Evolutionary conservation across 305 asterid genomes (phyloP).

Genomic region (Ajuga reptans): DNA sequence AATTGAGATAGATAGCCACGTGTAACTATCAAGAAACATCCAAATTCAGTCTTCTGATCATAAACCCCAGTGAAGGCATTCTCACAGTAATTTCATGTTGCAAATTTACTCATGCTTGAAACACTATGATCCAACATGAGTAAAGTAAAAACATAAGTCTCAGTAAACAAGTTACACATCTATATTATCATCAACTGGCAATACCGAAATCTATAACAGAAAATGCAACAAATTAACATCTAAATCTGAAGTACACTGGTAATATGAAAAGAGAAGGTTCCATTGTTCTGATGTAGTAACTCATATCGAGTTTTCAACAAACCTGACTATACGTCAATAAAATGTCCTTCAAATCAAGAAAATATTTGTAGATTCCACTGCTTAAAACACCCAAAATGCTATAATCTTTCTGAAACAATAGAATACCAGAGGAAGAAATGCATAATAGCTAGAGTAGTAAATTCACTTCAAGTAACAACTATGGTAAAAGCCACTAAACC

Average conservation of each 20-base stretch:
- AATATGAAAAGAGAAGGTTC: neutral
- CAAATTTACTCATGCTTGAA: slow-evolving; percentile 1
- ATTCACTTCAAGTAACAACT: neutral
- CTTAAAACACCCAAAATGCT: neutral
- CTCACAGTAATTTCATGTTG: neutral
- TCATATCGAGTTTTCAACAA: neutral
- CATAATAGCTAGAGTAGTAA: neutral
- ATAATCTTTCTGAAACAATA: neutral
- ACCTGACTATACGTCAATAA: neutral
- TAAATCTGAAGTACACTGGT: neutral
- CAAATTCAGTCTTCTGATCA: neutral
- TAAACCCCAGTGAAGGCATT: neutral
- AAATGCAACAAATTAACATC: neutral
- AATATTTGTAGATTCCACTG: neutral
- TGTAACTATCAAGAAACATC: neutral
- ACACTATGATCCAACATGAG: neutral
- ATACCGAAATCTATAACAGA: neutral
- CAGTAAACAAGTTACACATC: neutral
- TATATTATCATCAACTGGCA: slow-evolving; percentile 1
- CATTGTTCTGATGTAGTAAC: neutral
- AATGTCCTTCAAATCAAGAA: neutral
- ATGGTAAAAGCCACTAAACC: neutral
- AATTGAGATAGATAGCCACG: neutral
- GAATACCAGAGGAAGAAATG: neutral
- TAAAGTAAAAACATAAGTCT: neutral